Evolutionary conservation across 176 grass and related monocot species (phyloP).

Genomic region (Rhynchospora tenuis): DNA sequence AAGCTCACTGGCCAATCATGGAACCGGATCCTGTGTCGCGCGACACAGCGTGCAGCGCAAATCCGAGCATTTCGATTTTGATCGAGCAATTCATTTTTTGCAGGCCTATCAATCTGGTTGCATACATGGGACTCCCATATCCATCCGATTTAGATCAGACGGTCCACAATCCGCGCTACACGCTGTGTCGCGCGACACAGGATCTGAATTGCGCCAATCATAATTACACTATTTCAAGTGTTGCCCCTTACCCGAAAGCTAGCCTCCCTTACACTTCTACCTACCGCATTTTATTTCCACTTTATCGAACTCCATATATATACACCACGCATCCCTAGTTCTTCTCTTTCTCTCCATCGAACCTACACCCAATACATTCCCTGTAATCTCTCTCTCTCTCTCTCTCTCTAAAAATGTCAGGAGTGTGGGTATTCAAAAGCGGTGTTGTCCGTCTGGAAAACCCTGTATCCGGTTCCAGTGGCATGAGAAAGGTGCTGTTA

Average conservation of each 20-base stretch:
- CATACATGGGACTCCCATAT: no score
- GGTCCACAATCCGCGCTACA: no score
- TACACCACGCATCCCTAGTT: slow-evolving; percentile 16
- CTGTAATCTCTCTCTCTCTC: background rate
- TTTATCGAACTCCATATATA: slow-evolving; percentile 43
- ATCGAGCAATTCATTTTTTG: no score
- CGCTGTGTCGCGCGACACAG: no score
- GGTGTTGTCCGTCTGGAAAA: slow-evolving; percentile 66
- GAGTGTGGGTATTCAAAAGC: slow-evolving; percentile 82
- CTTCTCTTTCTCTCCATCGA: background rate
- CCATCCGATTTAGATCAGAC: no score
- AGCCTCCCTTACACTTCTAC: background rate
- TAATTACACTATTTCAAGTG: slow-evolving; percentile 3
- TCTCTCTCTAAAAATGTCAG: slow-evolving; percentile 40
- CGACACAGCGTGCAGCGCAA: no score
- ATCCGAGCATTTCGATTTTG: no score
- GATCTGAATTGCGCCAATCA: slow-evolving; percentile 9
- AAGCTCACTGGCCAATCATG: no score
- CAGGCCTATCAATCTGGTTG: no score
- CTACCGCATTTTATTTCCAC: background rate
- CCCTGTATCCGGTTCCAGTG: slow-evolving; percentile 23
- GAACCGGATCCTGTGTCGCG: no score
- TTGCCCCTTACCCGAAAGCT: slow-evolving; percentile 34
- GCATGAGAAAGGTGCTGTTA: slow-evolving; percentile 47
- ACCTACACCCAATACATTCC: background rate